Evolutionary conservation across 1,284 basidiomycete species (phyloP).

Genomic region (Exobasidium cylindrosporum): DNA sequence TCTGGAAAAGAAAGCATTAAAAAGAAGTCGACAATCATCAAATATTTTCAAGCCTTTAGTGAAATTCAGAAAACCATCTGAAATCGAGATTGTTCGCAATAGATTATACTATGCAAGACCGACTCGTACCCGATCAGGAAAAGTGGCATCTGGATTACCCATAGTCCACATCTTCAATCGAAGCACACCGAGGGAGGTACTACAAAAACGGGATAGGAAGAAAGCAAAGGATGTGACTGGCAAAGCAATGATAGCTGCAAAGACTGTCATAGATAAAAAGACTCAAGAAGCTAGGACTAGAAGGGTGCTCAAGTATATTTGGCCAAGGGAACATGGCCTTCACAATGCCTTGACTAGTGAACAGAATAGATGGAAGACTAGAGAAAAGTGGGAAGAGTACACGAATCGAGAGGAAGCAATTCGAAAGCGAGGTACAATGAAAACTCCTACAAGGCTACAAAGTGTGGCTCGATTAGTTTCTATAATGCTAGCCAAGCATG

Average conservation of each 20-base stretch:
- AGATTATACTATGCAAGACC: slow-evolving; percentile 70
- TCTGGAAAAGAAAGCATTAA: not conserved
- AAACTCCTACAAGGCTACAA: slow-evolving; percentile 72
- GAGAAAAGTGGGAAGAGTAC: slow-evolving; percentile 61
- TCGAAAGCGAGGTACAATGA: slow-evolving; percentile 59
- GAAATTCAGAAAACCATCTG: slow-evolving; percentile 51
- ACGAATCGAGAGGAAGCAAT: slow-evolving; percentile 70
- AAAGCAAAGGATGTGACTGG: not conserved
- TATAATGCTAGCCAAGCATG: slow-evolving; percentile 67
- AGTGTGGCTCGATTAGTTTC: slow-evolving; percentile 63
- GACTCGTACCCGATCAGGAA: slow-evolving; percentile 59
- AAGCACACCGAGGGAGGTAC: slow-evolving; percentile 3
- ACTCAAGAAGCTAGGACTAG: slow-evolving; percentile 57
- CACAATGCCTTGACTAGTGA: slow-evolving; percentile 61
- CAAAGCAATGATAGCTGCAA: not conserved
- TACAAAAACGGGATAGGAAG: not conserved
- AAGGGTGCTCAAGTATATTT: slow-evolving; percentile 75
- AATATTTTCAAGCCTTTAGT: slow-evolving; percentile 1
- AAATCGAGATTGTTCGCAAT: slow-evolving; percentile 63
- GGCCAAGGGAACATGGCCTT: slow-evolving; percentile 72
- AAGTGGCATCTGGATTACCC: slow-evolving; percentile 65
- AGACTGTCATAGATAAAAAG: slow-evolving; percentile 23
- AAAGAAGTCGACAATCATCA: slow-evolving; percentile 20
- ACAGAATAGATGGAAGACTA: slow-evolving; percentile 27
- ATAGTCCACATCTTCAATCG: slow-evolving; percentile 57